A percentile compares a stretch with the other conserved stretches of the same genome.
Evolutionary conservation across 2,329 filamentous ascomycete genomes (phyloP).

Genomic region (Septoria linicola): DNA sequence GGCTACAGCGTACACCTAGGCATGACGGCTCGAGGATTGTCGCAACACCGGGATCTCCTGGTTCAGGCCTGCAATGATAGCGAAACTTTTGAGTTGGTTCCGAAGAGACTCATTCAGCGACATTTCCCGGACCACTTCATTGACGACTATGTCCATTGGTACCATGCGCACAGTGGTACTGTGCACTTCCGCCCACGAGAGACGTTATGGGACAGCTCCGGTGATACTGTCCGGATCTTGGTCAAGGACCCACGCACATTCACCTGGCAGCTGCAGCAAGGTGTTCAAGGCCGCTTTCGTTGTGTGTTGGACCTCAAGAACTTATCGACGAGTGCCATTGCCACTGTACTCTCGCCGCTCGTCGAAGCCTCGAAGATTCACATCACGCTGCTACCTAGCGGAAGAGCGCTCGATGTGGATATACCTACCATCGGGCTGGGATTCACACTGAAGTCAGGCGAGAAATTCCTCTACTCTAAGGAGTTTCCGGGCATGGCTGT

Average conservation of each 20-base stretch:
- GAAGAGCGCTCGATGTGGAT: constrained; percentile 20
- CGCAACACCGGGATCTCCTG: constrained; percentile 27
- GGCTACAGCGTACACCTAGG: constrained; percentile 41
- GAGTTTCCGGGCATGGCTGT: constrained; percentile 20
- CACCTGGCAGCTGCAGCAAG: constrained; percentile 44
- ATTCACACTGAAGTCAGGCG: constrained; percentile 19
- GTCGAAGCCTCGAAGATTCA: constrained; percentile 19
- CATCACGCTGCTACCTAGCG: constrained; percentile 12
- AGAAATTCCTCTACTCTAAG: constrained; percentile 1
- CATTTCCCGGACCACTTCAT: constrained; percentile 57
- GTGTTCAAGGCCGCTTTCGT: background rate
- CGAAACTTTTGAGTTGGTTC: constrained; percentile 41
- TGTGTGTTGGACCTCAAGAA: constrained; percentile 17
- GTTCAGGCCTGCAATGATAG: constrained; percentile 11
- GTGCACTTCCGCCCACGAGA: constrained; percentile 53
- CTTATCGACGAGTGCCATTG: constrained; percentile 47
- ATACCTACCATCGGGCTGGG: constrained; percentile 28
- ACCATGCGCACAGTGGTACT: constrained; percentile 48
- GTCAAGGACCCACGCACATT: constrained; percentile 40
- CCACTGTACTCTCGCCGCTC: constrained; percentile 47
- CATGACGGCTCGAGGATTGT: background rate
- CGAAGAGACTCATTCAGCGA: constrained; percentile 31
- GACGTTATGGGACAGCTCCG: constrained; percentile 24
- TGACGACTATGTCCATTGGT: constrained; percentile 59
- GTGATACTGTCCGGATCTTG: constrained; percentile 20